Conservation (phyloP, 345 rosid species). For the Lumnitzera littorea region DNA sequence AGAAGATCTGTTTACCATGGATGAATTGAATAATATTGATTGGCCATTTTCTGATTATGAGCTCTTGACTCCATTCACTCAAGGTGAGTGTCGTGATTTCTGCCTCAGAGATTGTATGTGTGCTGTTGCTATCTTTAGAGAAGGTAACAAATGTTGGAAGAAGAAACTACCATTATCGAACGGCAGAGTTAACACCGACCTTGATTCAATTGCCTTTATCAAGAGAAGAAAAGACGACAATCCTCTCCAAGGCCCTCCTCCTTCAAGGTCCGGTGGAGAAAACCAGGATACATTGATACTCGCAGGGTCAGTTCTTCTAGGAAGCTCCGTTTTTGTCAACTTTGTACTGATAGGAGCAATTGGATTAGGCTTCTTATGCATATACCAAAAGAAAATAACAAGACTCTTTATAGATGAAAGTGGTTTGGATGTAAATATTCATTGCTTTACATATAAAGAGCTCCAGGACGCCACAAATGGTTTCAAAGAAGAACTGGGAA, state of each 20-base stretch:
- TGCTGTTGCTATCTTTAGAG: slow-evolving; percentile 13
- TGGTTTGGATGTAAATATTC: slow-evolving; percentile 13
- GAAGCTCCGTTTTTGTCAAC: slow-evolving; percentile 22
- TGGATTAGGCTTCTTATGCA: slow-evolving; percentile 7
- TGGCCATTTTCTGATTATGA: slow-evolving; percentile 22
- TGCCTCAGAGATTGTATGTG: slow-evolving; percentile 25
- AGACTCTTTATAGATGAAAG: neutral
- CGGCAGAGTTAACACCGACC: slow-evolving; percentile 5
- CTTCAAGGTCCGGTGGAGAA: neutral
- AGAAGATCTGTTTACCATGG: slow-evolving; percentile 9
- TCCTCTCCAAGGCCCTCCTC: neutral
- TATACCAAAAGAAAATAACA: slow-evolving; percentile 2
- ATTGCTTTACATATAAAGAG: slow-evolving; percentile 12
- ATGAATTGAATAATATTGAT: slow-evolving; percentile 2
- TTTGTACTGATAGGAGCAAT: slow-evolving; percentile 4
- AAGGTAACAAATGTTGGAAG: slow-evolving; percentile 15
- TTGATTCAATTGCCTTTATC: slow-evolving; percentile 1
- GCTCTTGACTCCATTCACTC: slow-evolving; percentile 3
- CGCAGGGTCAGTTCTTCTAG: slow-evolving; percentile 16
- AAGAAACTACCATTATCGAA: slow-evolving; percentile 22
- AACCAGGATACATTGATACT: neutral
- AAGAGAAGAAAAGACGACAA: neutral
- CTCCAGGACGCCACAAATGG: slow-evolving; percentile 18
- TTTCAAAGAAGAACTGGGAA: slow-evolving; percentile 24
- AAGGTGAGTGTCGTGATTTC: slow-evolving; percentile 8